Base-by-base conservation (phyloP, 495 filamentous ascomycete genomes). In the Penicillium argentinense region DNA sequence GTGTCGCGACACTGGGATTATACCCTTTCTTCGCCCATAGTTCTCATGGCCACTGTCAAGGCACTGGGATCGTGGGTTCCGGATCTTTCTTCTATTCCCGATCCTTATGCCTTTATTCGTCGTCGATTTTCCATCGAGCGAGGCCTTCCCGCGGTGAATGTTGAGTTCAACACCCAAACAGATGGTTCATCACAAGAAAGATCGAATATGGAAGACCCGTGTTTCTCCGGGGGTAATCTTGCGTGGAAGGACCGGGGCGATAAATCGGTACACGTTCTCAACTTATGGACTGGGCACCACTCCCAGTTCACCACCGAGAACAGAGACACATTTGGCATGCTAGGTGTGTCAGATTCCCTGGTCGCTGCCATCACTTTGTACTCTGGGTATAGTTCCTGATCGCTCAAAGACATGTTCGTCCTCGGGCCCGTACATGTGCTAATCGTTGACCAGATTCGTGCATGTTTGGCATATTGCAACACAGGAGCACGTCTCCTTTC, bases 1-100 rank as follows among this genome's bases (percentile, higher is more conserved):
- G 68, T 73, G 22, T 71, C 63, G 3, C 63, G 49, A 53, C 47
- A 39, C 47, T 73, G 69, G 69, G 23, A 57, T 8, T 14, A 49
- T 16, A 18, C 66, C 5, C 48, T 72, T 7, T 64, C 63, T n/a
- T 67, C 62, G 0, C 36, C 47, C 3, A 5, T 39, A 7, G 42
- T 60, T 39, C 53, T 55, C 17, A 23, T 32, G 22, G 29, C 50
- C 7, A 45, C 56, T 6, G 42, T 55, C 12, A 40, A 28, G 39
- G 42, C 46, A 11, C 9, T 23, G 7, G 36, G 11, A 13, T 3
- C 32, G 29, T n/a, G 30, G 52, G 39, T 49, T 12, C 27, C 19
- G 19, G 12, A 46, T 21, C 1, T 13, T 16, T 23, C 16, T 44
- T n/a, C n/a, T n/a, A n/a, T n/a, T n/a, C n/a, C n/a, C n/a, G n/a